Base-by-base conservation (phyloP, 805 yeast species). In the Myxozyma sirexii region DNA sequence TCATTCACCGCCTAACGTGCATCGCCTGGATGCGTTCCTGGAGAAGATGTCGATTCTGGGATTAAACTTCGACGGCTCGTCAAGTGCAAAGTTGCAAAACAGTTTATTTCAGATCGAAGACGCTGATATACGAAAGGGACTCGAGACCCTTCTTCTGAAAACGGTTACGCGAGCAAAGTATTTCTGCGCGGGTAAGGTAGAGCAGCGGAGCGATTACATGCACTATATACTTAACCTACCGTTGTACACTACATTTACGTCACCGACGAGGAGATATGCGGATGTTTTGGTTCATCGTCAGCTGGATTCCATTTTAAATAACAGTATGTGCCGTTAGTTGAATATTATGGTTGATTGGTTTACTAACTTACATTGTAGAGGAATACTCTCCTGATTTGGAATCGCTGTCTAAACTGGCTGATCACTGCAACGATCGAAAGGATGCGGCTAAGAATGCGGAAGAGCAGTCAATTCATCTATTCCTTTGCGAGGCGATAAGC, bases 211-310 rank as follows among this genome's bases (percentile, higher is more conserved):
- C 65, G 84, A 81, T 61, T 83, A 81, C 70, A 86, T 86, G 10
- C 96, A 93, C 69, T 94, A 88, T 74, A 82, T 88, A 70, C 83
- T 87, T 71, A 90, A 90, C 65, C 73, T 88, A 58, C 96, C 97
- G 29, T 77, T 90, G 45, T 94, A 90, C 73, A 90, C 98, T 0
- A 97, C 93, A 74, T 92, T 92, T 77, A 87, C 89, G n/a, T 83
- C 96, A 1, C 98, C 99, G 15, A 77, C 90, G 71, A 83, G 96
- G 72, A 82, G 99, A 69, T 94, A 92, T 72, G 91, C 96, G 1
- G 99, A 94, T 73, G 80, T 90, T 53, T 83, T 92, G 66, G 98
- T 90, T 41, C 99, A 94, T 71, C 84, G 97, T 68, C 99, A 94
- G 76, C 76, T 94, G 67, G 92, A 89, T 71, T 73, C 84, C 1